These are phyloP conservation scores for Leccinum boreale DNA, from an alignment of 768 basidiomycete genomes.

Conservation along the genomic window DNA sequence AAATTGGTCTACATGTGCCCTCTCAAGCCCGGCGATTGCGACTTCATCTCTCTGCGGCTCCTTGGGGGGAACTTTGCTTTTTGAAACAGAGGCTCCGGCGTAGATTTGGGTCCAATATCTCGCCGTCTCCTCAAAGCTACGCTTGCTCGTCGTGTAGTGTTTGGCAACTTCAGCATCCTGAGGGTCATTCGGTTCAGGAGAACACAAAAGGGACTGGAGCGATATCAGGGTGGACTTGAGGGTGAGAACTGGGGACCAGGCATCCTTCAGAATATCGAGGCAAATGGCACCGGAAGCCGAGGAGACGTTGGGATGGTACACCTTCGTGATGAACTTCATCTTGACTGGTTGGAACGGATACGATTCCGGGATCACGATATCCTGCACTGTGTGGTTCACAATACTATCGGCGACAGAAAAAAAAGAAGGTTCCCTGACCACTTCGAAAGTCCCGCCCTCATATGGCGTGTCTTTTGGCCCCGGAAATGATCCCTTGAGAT, in stretches of 20 bases:
- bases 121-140: constrained; percentile 88
- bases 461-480: constrained; percentile 95
- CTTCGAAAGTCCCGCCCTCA: constrained; percentile 86
- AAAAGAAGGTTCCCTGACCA: constrained; percentile 52
- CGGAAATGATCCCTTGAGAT: constrained; percentile 86
- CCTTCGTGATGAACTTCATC: constrained; percentile 98
- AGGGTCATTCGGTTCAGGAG: constrained; percentile 93
- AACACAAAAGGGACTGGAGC: constrained; percentile 87
- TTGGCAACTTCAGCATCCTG: constrained; percentile 99
- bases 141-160: constrained; percentile 87
- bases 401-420: background rate
- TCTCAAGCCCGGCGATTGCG: constrained; percentile 77
- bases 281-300: constrained; percentile 95
- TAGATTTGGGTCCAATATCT: constrained; percentile 93
- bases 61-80: constrained; percentile 34
- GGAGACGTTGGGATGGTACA: constrained; percentile 95
- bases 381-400: constrained; percentile 42
- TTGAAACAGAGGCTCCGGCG: constrained; percentile 65
- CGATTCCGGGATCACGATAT: constrained; percentile 89
- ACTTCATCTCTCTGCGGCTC: constrained; percentile 43
- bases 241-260: constrained; percentile 94
- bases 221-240: constrained; percentile 96
- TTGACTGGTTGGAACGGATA: constrained; percentile 94
- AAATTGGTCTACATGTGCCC: constrained; percentile 81
- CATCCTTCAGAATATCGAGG: constrained; percentile 80